phyloP scores from a whole-genome alignment of 2,329 filamentous ascomycete genomes.

The Calonectria montana region DNA sequence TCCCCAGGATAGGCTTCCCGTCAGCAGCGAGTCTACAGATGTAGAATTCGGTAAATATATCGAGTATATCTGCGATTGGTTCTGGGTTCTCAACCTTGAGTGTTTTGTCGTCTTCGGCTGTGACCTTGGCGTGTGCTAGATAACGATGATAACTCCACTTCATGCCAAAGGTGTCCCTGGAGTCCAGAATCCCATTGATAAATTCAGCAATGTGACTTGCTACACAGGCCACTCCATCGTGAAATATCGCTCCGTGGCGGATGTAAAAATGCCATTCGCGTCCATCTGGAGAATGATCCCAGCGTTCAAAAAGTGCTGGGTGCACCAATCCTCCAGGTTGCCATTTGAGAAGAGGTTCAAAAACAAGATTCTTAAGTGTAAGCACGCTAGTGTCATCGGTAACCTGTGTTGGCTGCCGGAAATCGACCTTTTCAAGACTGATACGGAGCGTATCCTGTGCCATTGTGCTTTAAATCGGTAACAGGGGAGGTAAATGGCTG shows the following conservation, averaged over 20 bases:
- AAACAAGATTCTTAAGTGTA: constrained; percentile 4
- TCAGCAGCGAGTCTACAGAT: neutral
- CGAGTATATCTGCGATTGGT: neutral
- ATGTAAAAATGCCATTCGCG: constrained; percentile 1
- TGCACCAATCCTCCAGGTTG: neutral
- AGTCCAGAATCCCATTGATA: neutral
- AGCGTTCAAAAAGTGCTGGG: constrained; percentile 3
- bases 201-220: constrained; percentile 2
- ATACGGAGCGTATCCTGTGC: neutral
- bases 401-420: constrained; percentile 6
- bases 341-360: constrained; percentile 8
- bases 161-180: constrained; percentile 9
- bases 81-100: neutral
- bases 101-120: neutral
- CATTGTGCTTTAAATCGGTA: neutral
- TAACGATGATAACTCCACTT: constrained; percentile 9
- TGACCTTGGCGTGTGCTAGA: neutral
- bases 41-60: constrained; percentile 5
- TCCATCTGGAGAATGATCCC: neutral
- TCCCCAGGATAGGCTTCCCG: neutral
- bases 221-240: neutral
- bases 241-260: neutral
- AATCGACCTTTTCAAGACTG: constrained; percentile 2
- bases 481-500: too few species aligned
- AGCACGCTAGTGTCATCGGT: constrained; percentile 9